A percentile compares a stretch with the other conserved stretches of the same genome.
phyloP scores from a whole-genome alignment of 1,139 yeast species.

The Candida dubliniensis region DNA sequence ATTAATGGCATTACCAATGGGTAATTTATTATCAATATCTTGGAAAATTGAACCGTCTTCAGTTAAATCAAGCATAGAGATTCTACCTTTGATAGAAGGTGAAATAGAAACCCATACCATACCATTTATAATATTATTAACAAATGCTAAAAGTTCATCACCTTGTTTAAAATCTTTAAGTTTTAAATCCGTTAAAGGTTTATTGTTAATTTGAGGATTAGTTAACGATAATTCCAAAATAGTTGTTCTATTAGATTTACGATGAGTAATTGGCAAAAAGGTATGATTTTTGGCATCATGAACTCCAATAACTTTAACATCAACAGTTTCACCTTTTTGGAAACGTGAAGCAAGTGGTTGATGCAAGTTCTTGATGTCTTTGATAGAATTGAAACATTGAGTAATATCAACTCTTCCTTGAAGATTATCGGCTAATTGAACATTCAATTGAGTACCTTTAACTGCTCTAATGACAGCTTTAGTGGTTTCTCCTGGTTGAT shows the following conservation, averaged over 20 bases:
- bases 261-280: conserved; percentile 68
- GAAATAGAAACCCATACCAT: conserved; percentile 69
- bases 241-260: conserved; percentile 50
- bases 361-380: conserved; percentile 56
- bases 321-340: conserved; percentile 55
- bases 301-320: conserved; percentile 72
- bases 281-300: conserved; percentile 73
- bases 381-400: conserved; percentile 57
- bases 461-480: conserved; percentile 62
- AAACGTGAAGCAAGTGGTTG: conserved; percentile 60
- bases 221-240: conserved; percentile 68
- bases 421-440: conserved; percentile 73
- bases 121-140: conserved; percentile 54
- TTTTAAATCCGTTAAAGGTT: conserved; percentile 28
- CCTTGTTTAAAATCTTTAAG: conserved; percentile 45
- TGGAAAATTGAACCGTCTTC: conserved; percentile 53
- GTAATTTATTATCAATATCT: conserved; percentile 55
- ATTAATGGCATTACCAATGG: conserved; percentile 69
- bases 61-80: conserved; percentile 65
- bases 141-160: conserved; percentile 46
- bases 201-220: conserved; percentile 25
- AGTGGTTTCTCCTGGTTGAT: conserved; percentile 58
- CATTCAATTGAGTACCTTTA: conserved; percentile 73
- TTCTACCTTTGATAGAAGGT: conserved; percentile 66
- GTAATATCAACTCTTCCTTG: conserved; percentile 82